These are phyloP conservation scores for Sicyos baderoa DNA, from an alignment of 306 rosid species.

Conservation along the genomic window DNA sequence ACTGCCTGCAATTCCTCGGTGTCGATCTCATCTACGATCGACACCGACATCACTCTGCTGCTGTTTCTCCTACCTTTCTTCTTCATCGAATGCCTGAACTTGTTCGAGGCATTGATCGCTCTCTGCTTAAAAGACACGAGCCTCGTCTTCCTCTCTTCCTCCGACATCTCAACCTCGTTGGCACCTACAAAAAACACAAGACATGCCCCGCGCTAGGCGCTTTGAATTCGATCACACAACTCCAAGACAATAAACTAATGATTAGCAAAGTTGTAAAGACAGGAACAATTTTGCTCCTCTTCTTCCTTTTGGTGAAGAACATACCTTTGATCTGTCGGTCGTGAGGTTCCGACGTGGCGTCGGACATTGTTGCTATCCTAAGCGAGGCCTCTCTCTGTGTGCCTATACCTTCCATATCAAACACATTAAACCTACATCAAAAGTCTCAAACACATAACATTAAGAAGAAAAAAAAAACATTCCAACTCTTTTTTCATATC, in stretches of 20 bases:
- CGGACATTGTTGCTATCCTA: slow-evolving; percentile 55
- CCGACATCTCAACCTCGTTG: slow-evolving; percentile 15
- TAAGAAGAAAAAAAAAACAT: no score
- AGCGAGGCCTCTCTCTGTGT: slow-evolving; percentile 30
- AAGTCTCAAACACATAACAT: slow-evolving; percentile 9
- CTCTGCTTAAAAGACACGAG: slow-evolving; percentile 67
- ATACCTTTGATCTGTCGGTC: slow-evolving; percentile 38
- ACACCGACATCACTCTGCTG: slow-evolving; percentile 53
- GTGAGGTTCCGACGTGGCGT: slow-evolving; percentile 56
- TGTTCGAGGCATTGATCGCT: slow-evolving; percentile 79
- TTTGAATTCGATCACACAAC: background rate
- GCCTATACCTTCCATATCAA: slow-evolving; percentile 30
- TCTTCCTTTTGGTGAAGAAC: no score
- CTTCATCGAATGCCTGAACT: slow-evolving; percentile 55
- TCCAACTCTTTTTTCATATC: no score
- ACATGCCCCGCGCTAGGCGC: background rate
- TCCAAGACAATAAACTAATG: background rate
- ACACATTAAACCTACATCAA: slow-evolving; percentile 19
- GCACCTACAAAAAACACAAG: slow-evolving; percentile 24
- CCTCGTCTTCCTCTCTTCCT: slow-evolving; percentile 73
- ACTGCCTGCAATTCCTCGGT: slow-evolving; percentile 64
- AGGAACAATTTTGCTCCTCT: no score
- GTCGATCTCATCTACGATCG: slow-evolving; percentile 59
- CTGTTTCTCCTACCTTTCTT: slow-evolving; percentile 71
- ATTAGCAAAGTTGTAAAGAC: no score